A percentile compares a stretch with the other conserved stretches of the same genome.
Conservation (phyloP, 208 protist genomes). For the Trypanosoma mega region DNA sequence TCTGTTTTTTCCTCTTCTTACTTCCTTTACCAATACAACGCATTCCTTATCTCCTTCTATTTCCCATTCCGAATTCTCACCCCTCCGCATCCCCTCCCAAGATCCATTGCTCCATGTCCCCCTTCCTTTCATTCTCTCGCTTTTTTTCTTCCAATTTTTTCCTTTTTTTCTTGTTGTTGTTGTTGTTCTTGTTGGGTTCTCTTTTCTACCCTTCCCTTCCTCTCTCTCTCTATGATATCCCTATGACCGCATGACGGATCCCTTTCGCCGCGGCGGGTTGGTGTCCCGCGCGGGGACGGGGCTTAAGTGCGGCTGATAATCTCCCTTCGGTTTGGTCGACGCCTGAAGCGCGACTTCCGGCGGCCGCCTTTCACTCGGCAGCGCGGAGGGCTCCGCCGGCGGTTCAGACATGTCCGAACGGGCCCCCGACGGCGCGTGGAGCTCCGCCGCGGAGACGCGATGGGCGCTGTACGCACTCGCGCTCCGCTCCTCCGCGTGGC, state of each 20-base stretch:
- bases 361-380: conserved; percentile 53
- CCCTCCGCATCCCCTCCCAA: background rate
- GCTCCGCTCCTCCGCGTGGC: conserved; percentile 20
- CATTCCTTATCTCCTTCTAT: too few species aligned
- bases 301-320: conserved; percentile 62
- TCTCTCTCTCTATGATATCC: too few species aligned
- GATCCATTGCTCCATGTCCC: background rate
- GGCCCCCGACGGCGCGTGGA: conserved; percentile 33
- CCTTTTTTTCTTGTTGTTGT: background rate
- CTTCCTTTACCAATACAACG: too few species aligned
- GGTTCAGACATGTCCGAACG: conserved; percentile 34
- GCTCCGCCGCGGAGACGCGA: conserved; percentile 14
- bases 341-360: conserved; percentile 69
- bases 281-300: conserved; percentile 69
- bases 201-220: too few species aligned
- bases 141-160: conserved; percentile 4
- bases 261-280: conserved; percentile 71
- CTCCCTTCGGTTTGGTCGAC: conserved; percentile 45
- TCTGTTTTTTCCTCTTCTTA: too few species aligned
- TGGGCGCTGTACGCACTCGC: background rate
- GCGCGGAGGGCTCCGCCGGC: conserved; percentile 49
- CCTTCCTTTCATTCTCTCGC: background rate
- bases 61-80: background rate
- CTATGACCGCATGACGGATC: conserved; percentile 13
- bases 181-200: conserved; percentile 2